A percentile compares a stretch with the other conserved stretches of the same genome.
These are phyloP conservation scores for Hypholoma fasciculare DNA, from an alignment of 768 basidiomycete genomes.

Conservation along the genomic window DNA sequence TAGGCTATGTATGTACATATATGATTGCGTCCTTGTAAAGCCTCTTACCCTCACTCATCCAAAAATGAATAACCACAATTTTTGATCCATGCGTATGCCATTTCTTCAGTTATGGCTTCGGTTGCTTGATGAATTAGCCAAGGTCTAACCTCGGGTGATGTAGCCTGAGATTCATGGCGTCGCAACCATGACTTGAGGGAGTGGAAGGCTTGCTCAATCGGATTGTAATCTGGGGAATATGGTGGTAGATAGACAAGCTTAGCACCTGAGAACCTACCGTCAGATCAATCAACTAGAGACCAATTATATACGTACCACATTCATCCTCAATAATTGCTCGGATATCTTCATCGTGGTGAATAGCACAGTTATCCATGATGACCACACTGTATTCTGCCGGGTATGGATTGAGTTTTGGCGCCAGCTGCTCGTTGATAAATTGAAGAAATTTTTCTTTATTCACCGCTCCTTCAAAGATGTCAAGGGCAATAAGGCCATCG, in stretches of 20 bases:
- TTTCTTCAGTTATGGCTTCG: constrained; percentile 13
- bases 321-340: constrained; percentile 20
- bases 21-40: no score
- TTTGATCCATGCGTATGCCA: constrained; percentile 21
- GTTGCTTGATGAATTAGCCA: constrained; percentile 1
- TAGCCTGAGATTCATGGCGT: constrained; percentile 13
- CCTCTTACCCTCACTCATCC: background rate
- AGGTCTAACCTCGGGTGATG: constrained; percentile 20
- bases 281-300: background rate
- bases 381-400: constrained; percentile 29
- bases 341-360: constrained; percentile 26
- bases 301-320: constrained; percentile 1
- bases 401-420: constrained; percentile 32
- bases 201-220: constrained; percentile 30
- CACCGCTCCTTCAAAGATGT: constrained; percentile 27
- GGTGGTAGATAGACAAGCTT: constrained; percentile 26
- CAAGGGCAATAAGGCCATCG: constrained; percentile 27
- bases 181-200: constrained; percentile 23
- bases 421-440: constrained; percentile 19
- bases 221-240: constrained; percentile 32
- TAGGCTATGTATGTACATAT: no score
- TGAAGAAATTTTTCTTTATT: constrained; percentile 19
- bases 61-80: constrained; percentile 24
- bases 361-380: constrained; percentile 32
- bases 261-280: constrained; percentile 7